Evolutionary conservation across 164 flowering plant genomes (phyloP).

Genomic region (Stephania japonica): DNA sequence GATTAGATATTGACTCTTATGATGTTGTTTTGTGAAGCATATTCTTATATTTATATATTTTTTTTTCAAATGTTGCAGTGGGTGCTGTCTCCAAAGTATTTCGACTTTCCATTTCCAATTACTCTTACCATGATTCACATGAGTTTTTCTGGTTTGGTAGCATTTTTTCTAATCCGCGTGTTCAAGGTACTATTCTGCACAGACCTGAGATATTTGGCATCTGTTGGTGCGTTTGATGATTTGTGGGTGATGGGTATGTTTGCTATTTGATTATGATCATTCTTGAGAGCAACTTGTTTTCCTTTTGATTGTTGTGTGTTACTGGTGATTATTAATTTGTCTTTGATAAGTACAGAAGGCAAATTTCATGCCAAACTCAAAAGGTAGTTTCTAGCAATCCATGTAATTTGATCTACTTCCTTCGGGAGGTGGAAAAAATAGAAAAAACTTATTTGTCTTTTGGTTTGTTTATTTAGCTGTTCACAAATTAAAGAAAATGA

Average conservation of each 20-base stretch:
- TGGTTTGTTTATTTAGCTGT: not conserved
- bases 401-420: not conserved
- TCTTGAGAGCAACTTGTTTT: not conserved
- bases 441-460: not conserved
- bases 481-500: not conserved
- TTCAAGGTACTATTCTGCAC: slow-evolving; percentile 57
- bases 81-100: slow-evolving; percentile 98
- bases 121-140: slow-evolving; percentile 99
- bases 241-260: not conserved
- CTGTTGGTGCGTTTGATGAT: not conserved
- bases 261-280: not conserved
- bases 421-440: not conserved
- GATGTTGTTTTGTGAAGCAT: slow-evolving; percentile 1
- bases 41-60: not conserved
- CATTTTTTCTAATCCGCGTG: slow-evolving; percentile 86
- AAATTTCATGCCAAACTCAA: not conserved
- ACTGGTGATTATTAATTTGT: not conserved
- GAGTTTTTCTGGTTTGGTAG: slow-evolving; percentile 90
- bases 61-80: slow-evolving; percentile 54
- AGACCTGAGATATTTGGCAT: not conserved
- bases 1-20: not conserved
- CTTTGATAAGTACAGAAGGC: not conserved
- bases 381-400: not conserved
- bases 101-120: slow-evolving; percentile 90
- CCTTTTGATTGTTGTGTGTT: not conserved